Percentiles rank a stretch among this genome's conserved stretches.
Evolutionary conservation across 345 rosid species (phyloP).

Genomic region (Clausena lansium): DNA sequence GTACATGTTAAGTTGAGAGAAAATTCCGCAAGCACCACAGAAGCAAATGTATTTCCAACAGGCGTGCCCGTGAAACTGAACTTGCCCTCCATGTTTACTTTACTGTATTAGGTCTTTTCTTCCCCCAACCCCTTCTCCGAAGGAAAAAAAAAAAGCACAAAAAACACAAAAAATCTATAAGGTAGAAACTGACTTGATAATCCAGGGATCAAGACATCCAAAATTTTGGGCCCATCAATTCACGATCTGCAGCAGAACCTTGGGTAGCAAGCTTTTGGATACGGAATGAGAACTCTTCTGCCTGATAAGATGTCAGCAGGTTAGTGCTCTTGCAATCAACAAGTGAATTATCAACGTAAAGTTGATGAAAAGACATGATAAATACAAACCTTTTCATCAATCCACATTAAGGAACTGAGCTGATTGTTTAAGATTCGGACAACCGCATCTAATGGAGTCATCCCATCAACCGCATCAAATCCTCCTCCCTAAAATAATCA

Average conservation of each 20-base stretch:
- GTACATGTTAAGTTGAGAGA: not conserved
- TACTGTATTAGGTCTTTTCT: not conserved
- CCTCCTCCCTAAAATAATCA: slow-evolving; percentile 73
- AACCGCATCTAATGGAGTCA: slow-evolving; percentile 87
- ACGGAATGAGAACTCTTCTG: slow-evolving; percentile 86
- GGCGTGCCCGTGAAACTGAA: not conserved
- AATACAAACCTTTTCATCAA: slow-evolving; percentile 81
- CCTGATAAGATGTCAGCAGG: slow-evolving; percentile 46
- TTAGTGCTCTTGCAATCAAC: slow-evolving; percentile 4
- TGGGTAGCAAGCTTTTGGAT: slow-evolving; percentile 71
- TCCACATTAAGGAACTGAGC: slow-evolving; percentile 94
- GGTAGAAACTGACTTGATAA: not conserved
- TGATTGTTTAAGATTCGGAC: slow-evolving; percentile 92
- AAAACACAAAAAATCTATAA: no score
- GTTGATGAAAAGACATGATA: not conserved
- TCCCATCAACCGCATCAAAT: slow-evolving; percentile 68
- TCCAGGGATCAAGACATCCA: slow-evolving; percentile 57
- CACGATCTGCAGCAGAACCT: slow-evolving; percentile 65
- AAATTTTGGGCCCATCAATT: slow-evolving; percentile 57
- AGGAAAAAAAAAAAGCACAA: no score
- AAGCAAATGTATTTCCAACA: not conserved
- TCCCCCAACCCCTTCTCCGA: no score
- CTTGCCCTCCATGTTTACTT: not conserved
- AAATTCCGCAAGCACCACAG: not conserved
- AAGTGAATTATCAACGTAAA: not conserved